These are phyloP conservation scores for Mytilinidion resinicola DNA, from an alignment of 495 filamentous ascomycete genomes.

Conservation along the genomic window DNA sequence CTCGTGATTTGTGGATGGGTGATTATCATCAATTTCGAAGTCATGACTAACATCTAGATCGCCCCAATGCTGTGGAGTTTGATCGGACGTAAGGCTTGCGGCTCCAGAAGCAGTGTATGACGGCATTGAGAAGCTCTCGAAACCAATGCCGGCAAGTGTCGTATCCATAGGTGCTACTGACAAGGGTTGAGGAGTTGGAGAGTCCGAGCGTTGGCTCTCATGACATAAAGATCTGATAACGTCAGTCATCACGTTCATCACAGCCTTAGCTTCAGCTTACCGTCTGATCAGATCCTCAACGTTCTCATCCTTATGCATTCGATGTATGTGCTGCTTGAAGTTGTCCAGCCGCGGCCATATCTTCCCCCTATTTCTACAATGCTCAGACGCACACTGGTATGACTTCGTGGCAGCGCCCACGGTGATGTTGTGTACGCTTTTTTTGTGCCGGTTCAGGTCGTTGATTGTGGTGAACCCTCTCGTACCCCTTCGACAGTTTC, in stretches of 20 bases:
- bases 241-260: neutral
- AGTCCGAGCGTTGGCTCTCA: neutral
- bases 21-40: neutral
- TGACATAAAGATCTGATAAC: neutral
- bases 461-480: slow-evolving; percentile 78
- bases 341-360: slow-evolving; percentile 87
- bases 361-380: slow-evolving; percentile 64
- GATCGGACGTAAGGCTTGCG: slow-evolving; percentile 25
- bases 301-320: slow-evolving; percentile 63
- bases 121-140: slow-evolving; percentile 16
- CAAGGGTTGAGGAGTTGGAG: neutral
- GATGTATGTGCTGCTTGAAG: slow-evolving; percentile 75
- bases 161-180: slow-evolving; percentile 27
- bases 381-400: slow-evolving; percentile 59
- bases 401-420: slow-evolving; percentile 45
- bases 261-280: slow-evolving; percentile 33
- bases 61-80: slow-evolving; percentile 12
- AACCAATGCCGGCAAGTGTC: slow-evolving; percentile 24
- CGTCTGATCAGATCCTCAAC: slow-evolving; percentile 46
- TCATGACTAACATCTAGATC: neutral
- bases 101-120: slow-evolving; percentile 15
- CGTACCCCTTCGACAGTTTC: slow-evolving; percentile 48
- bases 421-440: slow-evolving; percentile 25
- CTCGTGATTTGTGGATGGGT: neutral
- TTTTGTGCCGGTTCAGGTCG: slow-evolving; percentile 46